Conservation (phyloP, 2,329 filamentous ascomycete species). For the Neonectria sp. region DNA sequence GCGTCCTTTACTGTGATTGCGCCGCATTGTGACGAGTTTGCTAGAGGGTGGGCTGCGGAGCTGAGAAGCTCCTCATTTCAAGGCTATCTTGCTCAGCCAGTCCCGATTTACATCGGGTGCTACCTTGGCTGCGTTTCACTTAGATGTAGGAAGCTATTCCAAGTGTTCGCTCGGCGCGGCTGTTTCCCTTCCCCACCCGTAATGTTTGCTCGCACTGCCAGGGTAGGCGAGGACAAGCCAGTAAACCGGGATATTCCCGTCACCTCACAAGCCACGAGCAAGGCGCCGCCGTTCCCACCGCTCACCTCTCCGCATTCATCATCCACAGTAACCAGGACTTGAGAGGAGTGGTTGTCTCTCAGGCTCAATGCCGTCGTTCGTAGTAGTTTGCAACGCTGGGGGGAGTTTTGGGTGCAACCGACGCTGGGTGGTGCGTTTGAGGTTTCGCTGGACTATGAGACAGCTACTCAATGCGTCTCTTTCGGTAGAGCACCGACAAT, state of each 20-base stretch:
- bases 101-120: conserved; percentile 34
- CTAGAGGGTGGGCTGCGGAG: conserved; percentile 12
- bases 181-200: conserved; percentile 28
- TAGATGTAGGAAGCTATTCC: conserved; percentile 20
- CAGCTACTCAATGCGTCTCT: conserved; percentile 5
- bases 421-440: conserved; percentile 4
- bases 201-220: conserved; percentile 28
- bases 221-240: conserved; percentile 11
- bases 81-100: conserved; percentile 22
- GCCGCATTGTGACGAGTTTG: conserved; percentile 14
- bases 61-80: conserved; percentile 22
- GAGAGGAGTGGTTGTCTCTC: conserved; percentile 7
- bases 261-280: conserved; percentile 13
- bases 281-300: conserved; percentile 17
- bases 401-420: conserved; percentile 17
- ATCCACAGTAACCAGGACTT: not conserved
- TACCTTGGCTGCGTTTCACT: conserved; percentile 32
- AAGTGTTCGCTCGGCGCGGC: conserved; percentile 39
- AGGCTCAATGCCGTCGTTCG: not conserved
- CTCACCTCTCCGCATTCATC: not conserved
- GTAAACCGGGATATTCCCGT: conserved; percentile 29
- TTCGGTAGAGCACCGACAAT: conserved; percentile 1
- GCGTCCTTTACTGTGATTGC: conserved; percentile 10
- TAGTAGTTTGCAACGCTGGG: conserved; percentile 24
- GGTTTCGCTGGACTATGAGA: conserved; percentile 9